Evolutionary conservation across 2,329 filamentous ascomycete species (phyloP).

Genomic region (Aspergillus pseudoviridinutans): DNA sequence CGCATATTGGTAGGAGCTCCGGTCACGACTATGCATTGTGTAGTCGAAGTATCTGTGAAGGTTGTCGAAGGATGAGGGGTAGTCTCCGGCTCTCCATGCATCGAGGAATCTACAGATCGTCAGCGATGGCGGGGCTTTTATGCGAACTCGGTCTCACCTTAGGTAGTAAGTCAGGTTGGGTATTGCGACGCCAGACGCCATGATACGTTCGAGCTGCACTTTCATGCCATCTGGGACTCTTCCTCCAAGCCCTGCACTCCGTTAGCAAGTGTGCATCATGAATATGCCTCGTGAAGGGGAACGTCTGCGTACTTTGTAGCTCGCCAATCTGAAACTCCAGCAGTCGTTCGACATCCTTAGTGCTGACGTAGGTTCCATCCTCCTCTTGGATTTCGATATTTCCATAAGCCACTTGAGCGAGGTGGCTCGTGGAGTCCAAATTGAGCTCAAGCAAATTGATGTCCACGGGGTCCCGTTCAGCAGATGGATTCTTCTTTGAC

Average conservation of each 20-base stretch:
- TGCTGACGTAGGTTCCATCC: constrained; percentile 55
- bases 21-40: constrained; percentile 79
- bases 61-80: constrained; percentile 82
- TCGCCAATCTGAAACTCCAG: constrained; percentile 85
- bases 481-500: constrained; percentile 50
- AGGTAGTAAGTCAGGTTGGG: constrained; percentile 75
- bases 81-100: constrained; percentile 86
- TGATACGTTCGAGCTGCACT: constrained; percentile 63
- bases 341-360: constrained; percentile 73
- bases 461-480: constrained; percentile 53
- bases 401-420: constrained; percentile 51
- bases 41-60: constrained; percentile 97
- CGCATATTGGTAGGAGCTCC: constrained; percentile 89
- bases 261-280: constrained; percentile 16
- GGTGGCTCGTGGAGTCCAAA: constrained; percentile 47
- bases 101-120: constrained; percentile 68
- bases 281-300: not conserved
- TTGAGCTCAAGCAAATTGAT: constrained; percentile 59
- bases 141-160: constrained; percentile 45
- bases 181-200: constrained; percentile 63
- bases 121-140: constrained; percentile 4
- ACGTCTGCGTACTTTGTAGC: constrained; percentile 64
- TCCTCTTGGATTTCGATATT: constrained; percentile 40
- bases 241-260: constrained; percentile 63
- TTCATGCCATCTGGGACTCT: constrained; percentile 73